Evolutionary conservation across 2,329 filamentous ascomycete species (phyloP), one percentile per base, ranked within the genome.

Genomic region (Paracamarosporium sp.): DNA sequence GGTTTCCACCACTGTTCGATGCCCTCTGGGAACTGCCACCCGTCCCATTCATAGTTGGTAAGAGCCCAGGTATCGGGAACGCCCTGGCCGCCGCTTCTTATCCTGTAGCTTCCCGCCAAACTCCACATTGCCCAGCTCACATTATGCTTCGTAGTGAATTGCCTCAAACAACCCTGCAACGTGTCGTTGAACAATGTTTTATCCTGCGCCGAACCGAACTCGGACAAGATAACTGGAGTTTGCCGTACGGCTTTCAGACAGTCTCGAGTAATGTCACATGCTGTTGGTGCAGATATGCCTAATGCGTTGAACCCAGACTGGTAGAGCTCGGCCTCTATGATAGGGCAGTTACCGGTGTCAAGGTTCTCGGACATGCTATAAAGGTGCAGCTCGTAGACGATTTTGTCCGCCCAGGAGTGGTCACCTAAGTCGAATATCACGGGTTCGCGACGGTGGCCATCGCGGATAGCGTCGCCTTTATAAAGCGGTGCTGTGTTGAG

Each of bases 331-430:
- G 81, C 81, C 69, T 82, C 76, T 70, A 83, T 79, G 55, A 81
- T 75, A 15, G 75, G 73, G 67, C 82, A 84, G 13, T 72, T 78
- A 2, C 78, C 81, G 1, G 80, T 82, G 68, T 79, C 70, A n/a
- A 71, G 52, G 55, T 73, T 68, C 55, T 71, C 69, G 59, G 66
- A 69, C 69, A 73, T 72, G 57, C 76, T 78, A 77, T 87, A 88
- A 28, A 81, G 79, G 73, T 88, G 85, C 66, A 84, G 81, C 73
- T 88, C 85, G 84, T 84, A 87, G 12, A 87, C 83, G 63, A 84
- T 79, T 72, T 87, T 87, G 72, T 83, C 68, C 1, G 78, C 76
- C 80, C 81, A 84, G 7, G 80, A 67, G 64, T 83, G 76, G 36
- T 68, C 69, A 43, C 70, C 77, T 7, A 83, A 72, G 57, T 82